Evolutionary conservation across 2,329 filamentous ascomycete species (phyloP).

Genomic region (Fusarium solani-melongenae): DNA sequence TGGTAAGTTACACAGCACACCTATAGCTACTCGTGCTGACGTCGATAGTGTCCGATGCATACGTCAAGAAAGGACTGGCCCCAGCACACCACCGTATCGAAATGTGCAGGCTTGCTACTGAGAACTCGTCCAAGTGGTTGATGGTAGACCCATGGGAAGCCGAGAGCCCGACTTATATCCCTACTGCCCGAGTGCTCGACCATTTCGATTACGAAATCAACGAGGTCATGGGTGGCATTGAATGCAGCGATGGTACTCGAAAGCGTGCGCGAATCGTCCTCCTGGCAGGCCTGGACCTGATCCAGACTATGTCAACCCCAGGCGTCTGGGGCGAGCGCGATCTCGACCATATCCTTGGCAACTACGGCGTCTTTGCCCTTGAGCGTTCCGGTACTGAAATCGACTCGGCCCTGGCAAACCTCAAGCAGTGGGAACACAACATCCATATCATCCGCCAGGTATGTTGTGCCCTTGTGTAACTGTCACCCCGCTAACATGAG

Average conservation of each 20-base stretch:
- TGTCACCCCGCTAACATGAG: slow-evolving; percentile 22
- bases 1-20: slow-evolving; percentile 30
- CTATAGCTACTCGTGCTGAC: slow-evolving; percentile 1
- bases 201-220: slow-evolving; percentile 95
- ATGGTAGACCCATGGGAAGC: slow-evolving; percentile 93
- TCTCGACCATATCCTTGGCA: slow-evolving; percentile 86
- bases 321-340: slow-evolving; percentile 87
- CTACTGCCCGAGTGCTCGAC: slow-evolving; percentile 88
- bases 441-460: slow-evolving; percentile 81
- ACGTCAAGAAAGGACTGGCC: slow-evolving; percentile 53
- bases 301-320: slow-evolving; percentile 77
- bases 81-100: slow-evolving; percentile 56
- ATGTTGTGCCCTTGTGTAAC: background rate
- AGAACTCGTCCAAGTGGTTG: slow-evolving; percentile 77
- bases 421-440: slow-evolving; percentile 86
- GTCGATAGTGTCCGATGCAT: slow-evolving; percentile 47
- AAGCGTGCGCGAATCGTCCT: slow-evolving; percentile 80
- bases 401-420: slow-evolving; percentile 83
- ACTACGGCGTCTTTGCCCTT: slow-evolving; percentile 87
- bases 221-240: slow-evolving; percentile 77
- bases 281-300: slow-evolving; percentile 81
- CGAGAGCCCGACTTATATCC: slow-evolving; percentile 82
- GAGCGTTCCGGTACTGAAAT: slow-evolving; percentile 90
- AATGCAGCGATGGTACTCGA: slow-evolving; percentile 72
- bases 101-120: slow-evolving; percentile 88